Base-by-base conservation (phyloP, 306 rosid species). In the Hippophae gyantsensis region DNA sequence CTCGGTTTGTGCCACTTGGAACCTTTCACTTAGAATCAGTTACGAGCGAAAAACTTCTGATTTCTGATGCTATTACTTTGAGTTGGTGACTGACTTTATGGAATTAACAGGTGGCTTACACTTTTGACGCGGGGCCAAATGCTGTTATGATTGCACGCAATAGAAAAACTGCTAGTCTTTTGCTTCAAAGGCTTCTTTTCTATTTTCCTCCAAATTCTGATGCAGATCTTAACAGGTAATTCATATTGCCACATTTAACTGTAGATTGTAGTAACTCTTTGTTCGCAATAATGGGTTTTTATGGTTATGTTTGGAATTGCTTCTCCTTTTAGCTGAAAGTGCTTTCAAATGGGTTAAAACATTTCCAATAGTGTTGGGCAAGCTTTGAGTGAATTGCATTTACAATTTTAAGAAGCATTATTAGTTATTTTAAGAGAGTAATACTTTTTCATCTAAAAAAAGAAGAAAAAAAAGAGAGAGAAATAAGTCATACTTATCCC, bases 101-200 rank as follows among this genome's bases (percentile, higher is more conserved):
- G 54, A 58, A 67, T 50, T 50, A 61, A 43, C 80, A 92, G 99
- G 99, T 92, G 71, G 96, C 99, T 48, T 92, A 92, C 68, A 92
- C 99, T 62, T 92, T 92, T 72, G 99, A 92, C 76, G 99, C 99
- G n/a, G 98, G 98, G 51, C 96, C 98, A 6, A 90, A 90, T 69
- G 95, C 98, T 0, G 98, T 90, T 69, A 65, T 90, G 46, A 83
- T 90, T 50, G 98, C 98, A 41, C 95, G 96, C 43, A 69, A 87
- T 55, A 79, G 98, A 60, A 63, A 90, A 81, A 66, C 89, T 48
- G 96, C 98, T 48, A 54, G 89, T 65, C 79, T 73, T 67, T 85
- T 90, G 84, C 72, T 90, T 78, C 92, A 83, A 78, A 85, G 81
- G 83, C 76, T 90, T 62, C 92, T 90, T 13, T 90, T 77, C 89